These are phyloP conservation scores for Flaveria floridana DNA, from an alignment of 140 eudicot genomes.

Conservation along the genomic window DNA sequence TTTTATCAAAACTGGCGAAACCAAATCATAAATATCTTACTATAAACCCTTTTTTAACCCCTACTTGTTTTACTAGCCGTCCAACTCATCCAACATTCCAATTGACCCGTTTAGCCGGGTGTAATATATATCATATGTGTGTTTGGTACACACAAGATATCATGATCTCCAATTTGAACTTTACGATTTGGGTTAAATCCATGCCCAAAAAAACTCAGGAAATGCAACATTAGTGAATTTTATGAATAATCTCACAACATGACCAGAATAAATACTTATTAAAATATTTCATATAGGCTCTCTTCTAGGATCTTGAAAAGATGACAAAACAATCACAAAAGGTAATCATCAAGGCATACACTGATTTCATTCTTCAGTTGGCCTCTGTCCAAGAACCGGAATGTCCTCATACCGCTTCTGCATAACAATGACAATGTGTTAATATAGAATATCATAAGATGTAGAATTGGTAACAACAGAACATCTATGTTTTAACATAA, in stretches of 20 bases:
- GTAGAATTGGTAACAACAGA: not conserved
- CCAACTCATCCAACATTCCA: not conserved
- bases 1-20: not conserved
- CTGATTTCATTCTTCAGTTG: conserved; percentile 44
- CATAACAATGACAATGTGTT: conserved; percentile 28
- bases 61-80: not conserved
- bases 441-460: not conserved
- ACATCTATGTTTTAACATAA: not conserved
- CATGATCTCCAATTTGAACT: conserved; percentile 4
- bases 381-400: conserved; percentile 82
- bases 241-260: conserved; percentile 17
- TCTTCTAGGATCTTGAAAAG: conserved; percentile 28
- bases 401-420: conserved; percentile 91
- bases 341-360: not conserved
- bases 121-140: not conserved
- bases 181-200: conserved; percentile 6
- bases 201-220: conserved; percentile 13
- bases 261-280: conserved; percentile 13
- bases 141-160: not conserved
- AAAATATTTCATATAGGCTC: conserved; percentile 12
- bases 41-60: too few species aligned
- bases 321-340: conserved; percentile 27
- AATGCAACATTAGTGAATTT: conserved; percentile 19
- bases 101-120: not conserved
- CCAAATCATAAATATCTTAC: too few species aligned